Evolutionary conservation across 164 flowering plant genomes (phyloP), one percentile per base, ranked within the genome.

Genomic region (Stephania japonica): DNA sequence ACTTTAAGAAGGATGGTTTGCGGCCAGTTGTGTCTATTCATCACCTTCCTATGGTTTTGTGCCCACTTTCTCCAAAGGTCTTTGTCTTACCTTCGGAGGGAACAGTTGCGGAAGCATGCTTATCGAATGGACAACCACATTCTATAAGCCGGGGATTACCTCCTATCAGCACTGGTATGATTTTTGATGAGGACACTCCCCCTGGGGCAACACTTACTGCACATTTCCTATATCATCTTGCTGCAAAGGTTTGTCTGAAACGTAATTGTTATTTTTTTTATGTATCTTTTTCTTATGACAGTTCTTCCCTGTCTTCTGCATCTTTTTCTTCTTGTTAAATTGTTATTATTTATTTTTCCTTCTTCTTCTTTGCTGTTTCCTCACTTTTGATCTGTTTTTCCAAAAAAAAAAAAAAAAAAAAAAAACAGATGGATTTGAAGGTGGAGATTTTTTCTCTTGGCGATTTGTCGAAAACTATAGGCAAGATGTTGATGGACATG

Each of bases 21-120:
- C 81, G 75, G 77, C 78, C 93, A 87, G 81, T 79, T 50, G 86
- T 91, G 62, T 87, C 90, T 62, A 97, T 95, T 61, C 88, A 84
- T 78, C 97, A 93, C 84, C 93, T 91, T 71, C 99, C 99, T 21
- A 68, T 93, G 96, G 82, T 95, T 72, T 75, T 93, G 56, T 93
- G 94, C 72, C 97, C 98, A 41, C 77, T 95, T 71, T 89, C 98
- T 65, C 92, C 97, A 44, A 87, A 86, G 79, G 85, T 87, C 44
- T 95, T 95, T 81, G 92, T 91, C 73, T 84, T 95, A 75, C 99
- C 99, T 77, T 91, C 98, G 64, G 94, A 90, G 80, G 98, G 99
- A 72, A 84, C 90, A 65, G 81, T 93, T 69, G 90, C 90, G 68
- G 97, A 93, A 86, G 94, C 98, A 73, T 84, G 75, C 82, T 80